Evolutionary conservation across 441 rosid genomes (phyloP), one percentile per base, ranked within the genome.

Genomic region (Monsonia emarginata): DNA sequence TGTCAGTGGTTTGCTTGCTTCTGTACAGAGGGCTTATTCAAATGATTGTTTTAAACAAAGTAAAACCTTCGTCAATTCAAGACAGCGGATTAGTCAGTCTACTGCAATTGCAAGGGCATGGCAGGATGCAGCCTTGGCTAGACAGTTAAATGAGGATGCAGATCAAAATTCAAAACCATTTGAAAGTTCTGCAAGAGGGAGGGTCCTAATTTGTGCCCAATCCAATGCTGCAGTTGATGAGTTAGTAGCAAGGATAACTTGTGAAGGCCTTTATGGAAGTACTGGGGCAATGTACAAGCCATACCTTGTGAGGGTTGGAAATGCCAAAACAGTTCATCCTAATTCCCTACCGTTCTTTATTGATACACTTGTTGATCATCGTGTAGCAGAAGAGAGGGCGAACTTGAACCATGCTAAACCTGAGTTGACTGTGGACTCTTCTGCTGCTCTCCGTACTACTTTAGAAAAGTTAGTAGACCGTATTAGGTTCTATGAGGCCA

Each of bases 141-240:
- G 79, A 74, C 95, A 91, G 69, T 73, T 89, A 68, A 80, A 79
- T 73, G 90, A 85, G 74, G 86, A 86, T 25, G 74, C 32, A 22
- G 87, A 79, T 74, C 79, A 72, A 61, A 74, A 72, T 50, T 76
- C 75, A 80, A 85, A 78, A 70, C 56, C 76, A 54, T 67, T 64
- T 54, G 96, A 83, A 78, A 78, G 69, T 75, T 82, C 79, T 72
- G 67, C 75, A 21, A 85, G 80, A 74, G 89, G 90, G 81, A 95
- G 99, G 78, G 92, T 95, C 67, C 81, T 95, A 59, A 77, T 95
- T 65, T 95, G 99, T 75, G 97, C 99, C 64, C 99, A 95, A 77
- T 95, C 99, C 71, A 95, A 95, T 85, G 99, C 99, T 64, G 99
- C 99, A 42, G 99, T 95, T 81, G 99, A 95, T 81, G 99, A 95